A percentile compares a stretch with the other conserved stretches of the same genome.
phyloP scores from a whole-genome alignment of 108 stramenopile species.

The Cylindrotheca closterium region DNA sequence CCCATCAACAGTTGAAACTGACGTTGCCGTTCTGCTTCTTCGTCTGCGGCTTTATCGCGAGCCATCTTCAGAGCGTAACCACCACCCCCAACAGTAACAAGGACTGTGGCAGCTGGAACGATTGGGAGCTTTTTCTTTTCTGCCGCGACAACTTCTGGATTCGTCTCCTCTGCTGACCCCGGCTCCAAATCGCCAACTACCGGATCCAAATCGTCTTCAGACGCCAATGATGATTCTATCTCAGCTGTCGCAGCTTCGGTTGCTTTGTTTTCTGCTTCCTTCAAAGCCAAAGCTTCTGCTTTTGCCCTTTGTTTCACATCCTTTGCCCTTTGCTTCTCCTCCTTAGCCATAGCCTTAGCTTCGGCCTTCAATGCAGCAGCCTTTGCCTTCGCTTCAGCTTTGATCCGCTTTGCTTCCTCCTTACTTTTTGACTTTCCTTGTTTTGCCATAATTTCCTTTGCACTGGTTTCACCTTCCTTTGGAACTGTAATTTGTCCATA shows the following conservation, averaged over 20 bases:
- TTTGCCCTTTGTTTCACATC: conserved; percentile 24
- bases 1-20: conserved; percentile 76
- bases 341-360: conserved; percentile 30
- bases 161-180: neutral
- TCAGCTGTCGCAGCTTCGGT: conserved; percentile 38
- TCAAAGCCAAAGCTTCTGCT: conserved; percentile 27
- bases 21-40: conserved; percentile 65
- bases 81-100: conserved; percentile 58
- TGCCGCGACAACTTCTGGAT: neutral
- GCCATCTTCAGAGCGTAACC: conserved; percentile 58
- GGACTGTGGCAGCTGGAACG: conserved; percentile 38
- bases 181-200: neutral
- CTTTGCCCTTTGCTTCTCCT: conserved; percentile 29
- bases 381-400: conserved; percentile 41
- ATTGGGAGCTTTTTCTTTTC: conserved; percentile 31
- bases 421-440: conserved; percentile 12
- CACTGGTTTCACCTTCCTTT: conserved; percentile 49
- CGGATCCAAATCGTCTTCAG: conserved; percentile 1
- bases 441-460: conserved; percentile 43
- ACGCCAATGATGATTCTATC: conserved; percentile 10
- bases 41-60: conserved; percentile 46
- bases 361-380: conserved; percentile 40
- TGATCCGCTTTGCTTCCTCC: conserved; percentile 19
- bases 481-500: conserved; percentile 48
- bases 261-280: conserved; percentile 28